A percentile compares a stretch with the other conserved stretches of the same genome.
phyloP scores from a whole-genome alignment of 441 rosid species.

The Brassica hybrid region DNA sequence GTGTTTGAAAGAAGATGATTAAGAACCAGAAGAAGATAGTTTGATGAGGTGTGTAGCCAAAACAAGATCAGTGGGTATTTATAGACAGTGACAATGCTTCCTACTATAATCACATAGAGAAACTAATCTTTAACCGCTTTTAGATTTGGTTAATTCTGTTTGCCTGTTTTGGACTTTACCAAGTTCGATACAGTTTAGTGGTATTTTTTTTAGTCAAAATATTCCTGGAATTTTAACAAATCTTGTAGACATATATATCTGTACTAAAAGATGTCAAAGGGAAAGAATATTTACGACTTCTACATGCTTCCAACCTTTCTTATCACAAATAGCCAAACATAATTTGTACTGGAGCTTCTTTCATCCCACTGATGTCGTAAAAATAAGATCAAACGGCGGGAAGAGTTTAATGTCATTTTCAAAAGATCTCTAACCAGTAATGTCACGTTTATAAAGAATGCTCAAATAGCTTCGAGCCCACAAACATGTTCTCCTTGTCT shows the following conservation, averaged over 20 bases:
- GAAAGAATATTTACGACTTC: slow-evolving; percentile 2
- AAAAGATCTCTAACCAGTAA: neutral
- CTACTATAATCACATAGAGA: neutral
- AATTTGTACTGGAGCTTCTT: slow-evolving; percentile 16
- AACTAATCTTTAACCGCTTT: neutral
- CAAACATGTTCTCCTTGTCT: neutral
- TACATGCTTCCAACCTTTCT: slow-evolving; percentile 15
- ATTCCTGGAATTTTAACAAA: slow-evolving; percentile 22
- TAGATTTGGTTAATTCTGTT: slow-evolving; percentile 9
- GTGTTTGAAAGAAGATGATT: slow-evolving; percentile 4
- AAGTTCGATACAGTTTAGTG: neutral
- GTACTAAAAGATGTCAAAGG: neutral
- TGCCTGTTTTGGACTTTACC: neutral
- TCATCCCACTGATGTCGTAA: slow-evolving; percentile 11
- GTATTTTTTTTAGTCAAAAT: neutral
- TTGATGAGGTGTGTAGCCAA: slow-evolving; percentile 29
- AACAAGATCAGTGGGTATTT: slow-evolving; percentile 30
- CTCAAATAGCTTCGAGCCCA: neutral
- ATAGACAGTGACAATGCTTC: slow-evolving; percentile 18
- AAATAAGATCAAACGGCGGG: slow-evolving; percentile 26
- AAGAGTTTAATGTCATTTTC: slow-evolving; percentile 28
- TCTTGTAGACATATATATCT: slow-evolving; percentile 16
- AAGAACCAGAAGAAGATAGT: slow-evolving; percentile 27
- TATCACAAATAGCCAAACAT: slow-evolving; percentile 25
- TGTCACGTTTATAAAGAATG: slow-evolving; percentile 7